These are phyloP conservation scores for Thalassiosira allenii DNA, from an alignment of 352 stramenopile species.

Conservation along the genomic window DNA sequence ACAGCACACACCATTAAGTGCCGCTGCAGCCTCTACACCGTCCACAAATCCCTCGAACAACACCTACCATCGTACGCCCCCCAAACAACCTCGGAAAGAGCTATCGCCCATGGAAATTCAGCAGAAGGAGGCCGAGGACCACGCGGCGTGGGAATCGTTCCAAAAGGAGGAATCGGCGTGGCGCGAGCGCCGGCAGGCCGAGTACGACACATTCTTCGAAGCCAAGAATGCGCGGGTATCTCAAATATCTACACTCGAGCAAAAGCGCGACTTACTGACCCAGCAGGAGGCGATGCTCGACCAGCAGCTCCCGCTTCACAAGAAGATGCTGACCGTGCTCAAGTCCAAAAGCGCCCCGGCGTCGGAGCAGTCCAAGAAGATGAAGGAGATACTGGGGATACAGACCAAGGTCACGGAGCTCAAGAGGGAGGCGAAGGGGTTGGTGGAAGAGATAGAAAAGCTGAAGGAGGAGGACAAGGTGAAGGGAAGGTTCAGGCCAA, in stretches of 20 bases:
- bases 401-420: slow-evolving; percentile 34
- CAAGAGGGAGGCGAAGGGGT: slow-evolving; percentile 35
- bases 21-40: background rate
- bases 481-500: slow-evolving; percentile 26
- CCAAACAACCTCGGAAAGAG: background rate
- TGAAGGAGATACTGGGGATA: slow-evolving; percentile 45
- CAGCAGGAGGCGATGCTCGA: slow-evolving; percentile 33
- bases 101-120: too few relatives aligned
- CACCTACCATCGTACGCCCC: slow-evolving; percentile 12
- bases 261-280: slow-evolving; percentile 36
- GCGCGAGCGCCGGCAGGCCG: slow-evolving; percentile 19
- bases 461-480: slow-evolving; percentile 35
- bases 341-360: slow-evolving; percentile 25
- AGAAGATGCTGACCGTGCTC: slow-evolving; percentile 40
- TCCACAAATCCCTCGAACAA: slow-evolving; percentile 10
- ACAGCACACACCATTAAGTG: background rate
- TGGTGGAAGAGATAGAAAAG: slow-evolving; percentile 34
- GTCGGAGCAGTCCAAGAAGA: slow-evolving; percentile 36
- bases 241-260: slow-evolving; percentile 37
- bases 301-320: slow-evolving; percentile 45
- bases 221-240: slow-evolving; percentile 13
- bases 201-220: slow-evolving; percentile 26
- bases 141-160: slow-evolving; percentile 20
- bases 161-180: slow-evolving; percentile 36
- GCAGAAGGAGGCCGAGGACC: slow-evolving; percentile 15